Conservation (phyloP, 345 rosid species). For the Kandelia obovata region DNA sequence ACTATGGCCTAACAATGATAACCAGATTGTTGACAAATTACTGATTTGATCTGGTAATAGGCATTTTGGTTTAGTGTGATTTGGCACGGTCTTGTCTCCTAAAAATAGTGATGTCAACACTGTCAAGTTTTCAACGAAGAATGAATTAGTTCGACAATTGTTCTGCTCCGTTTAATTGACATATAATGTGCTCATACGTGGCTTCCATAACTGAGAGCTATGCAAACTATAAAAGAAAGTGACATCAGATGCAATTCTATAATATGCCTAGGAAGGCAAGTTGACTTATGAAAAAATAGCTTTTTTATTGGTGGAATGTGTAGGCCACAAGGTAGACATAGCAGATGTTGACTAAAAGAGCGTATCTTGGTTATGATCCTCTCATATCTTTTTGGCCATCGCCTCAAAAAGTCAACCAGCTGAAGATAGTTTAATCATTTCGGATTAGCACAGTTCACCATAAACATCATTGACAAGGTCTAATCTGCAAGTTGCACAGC, state of each 20-base stretch:
- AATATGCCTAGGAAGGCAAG: neutral
- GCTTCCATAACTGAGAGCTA: too few species aligned
- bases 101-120: too few species aligned
- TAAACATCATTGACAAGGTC: neutral
- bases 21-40: too few species aligned
- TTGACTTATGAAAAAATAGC: neutral
- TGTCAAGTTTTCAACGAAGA: too few species aligned
- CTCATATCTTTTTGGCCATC: conserved; percentile 1
- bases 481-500: neutral
- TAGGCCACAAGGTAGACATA: neutral
- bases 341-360: conserved; percentile 4
- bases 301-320: neutral
- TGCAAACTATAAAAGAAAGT: neutral
- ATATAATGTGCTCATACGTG: too few species aligned
- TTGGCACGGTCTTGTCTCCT: too few species aligned
- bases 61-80: too few species aligned
- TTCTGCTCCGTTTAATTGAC: too few species aligned
- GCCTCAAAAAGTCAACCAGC: conserved; percentile 19
- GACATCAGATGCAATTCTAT: neutral
- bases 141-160: too few species aligned
- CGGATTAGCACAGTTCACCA: neutral
- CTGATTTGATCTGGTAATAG: too few species aligned
- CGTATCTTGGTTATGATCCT: conserved; percentile 5
- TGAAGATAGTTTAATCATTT: conserved; percentile 7
- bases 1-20: neutral